Evolutionary conservation across 208 protist species (phyloP).

Genomic region (Trypanosoma caninum): DNA sequence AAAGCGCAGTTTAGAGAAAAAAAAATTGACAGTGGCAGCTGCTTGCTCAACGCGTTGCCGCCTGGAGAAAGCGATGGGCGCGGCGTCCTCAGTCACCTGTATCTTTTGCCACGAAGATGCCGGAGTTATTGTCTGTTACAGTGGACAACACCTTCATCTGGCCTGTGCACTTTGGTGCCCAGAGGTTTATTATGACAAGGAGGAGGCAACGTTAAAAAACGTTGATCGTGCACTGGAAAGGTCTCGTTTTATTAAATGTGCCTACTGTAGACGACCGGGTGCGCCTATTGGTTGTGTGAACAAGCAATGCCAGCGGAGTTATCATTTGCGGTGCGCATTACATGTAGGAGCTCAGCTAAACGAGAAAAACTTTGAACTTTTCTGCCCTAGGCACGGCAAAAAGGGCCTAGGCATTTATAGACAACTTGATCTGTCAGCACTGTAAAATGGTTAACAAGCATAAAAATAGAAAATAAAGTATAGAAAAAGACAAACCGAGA

Average conservation of each 20-base stretch:
- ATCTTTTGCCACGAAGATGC: slow-evolving; percentile 7
- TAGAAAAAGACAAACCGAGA: neutral
- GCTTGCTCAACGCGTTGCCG: neutral
- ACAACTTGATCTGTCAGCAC: no score
- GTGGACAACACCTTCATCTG: slow-evolving; percentile 33
- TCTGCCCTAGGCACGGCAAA: slow-evolving; percentile 14
- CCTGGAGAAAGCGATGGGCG: slow-evolving; percentile 2
- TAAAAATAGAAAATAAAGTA: neutral
- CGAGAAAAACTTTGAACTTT: slow-evolving; percentile 17
- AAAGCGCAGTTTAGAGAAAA: neutral
- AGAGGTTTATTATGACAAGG: slow-evolving; percentile 65
- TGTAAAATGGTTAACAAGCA: no score
- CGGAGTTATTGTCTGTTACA: slow-evolving; percentile 2
- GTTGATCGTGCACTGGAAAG: slow-evolving; percentile 31
- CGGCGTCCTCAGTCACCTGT: neutral
- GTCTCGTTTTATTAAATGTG: slow-evolving; percentile 40
- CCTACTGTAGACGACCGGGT: slow-evolving; percentile 37
- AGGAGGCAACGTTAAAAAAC: slow-evolving; percentile 18
- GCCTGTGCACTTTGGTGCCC: slow-evolving; percentile 73
- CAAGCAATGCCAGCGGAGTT: slow-evolving; percentile 40
- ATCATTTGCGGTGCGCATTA: slow-evolving; percentile 60
- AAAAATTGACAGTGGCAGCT: neutral
- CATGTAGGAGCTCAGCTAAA: slow-evolving; percentile 14
- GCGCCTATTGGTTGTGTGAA: slow-evolving; percentile 44
- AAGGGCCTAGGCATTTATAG: neutral